Conservation (phyloP, 2,329 filamentous ascomycete genomes). For the Achaetomium macrosporum region DNA sequence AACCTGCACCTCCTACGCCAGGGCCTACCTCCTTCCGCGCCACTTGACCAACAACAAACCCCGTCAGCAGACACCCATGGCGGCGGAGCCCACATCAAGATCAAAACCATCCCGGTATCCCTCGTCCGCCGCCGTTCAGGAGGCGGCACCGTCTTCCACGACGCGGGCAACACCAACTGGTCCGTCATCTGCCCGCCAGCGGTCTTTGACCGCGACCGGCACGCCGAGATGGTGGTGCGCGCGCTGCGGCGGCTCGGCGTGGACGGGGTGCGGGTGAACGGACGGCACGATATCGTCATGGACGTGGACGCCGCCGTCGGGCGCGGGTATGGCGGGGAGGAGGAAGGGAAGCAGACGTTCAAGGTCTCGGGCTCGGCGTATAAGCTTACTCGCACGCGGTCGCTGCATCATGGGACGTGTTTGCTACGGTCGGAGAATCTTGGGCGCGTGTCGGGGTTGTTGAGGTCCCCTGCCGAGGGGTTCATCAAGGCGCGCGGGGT, state of each 20-base stretch:
- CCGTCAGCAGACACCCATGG: neutral
- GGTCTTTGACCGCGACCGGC: slow-evolving; percentile 74
- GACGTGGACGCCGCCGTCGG: slow-evolving; percentile 5
- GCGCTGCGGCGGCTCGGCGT: slow-evolving; percentile 61
- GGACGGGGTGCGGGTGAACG: slow-evolving; percentile 62
- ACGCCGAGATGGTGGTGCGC: slow-evolving; percentile 90
- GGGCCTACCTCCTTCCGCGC: slow-evolving; percentile 12
- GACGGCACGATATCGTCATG: slow-evolving; percentile 87
- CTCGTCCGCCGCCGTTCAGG: slow-evolving; percentile 82
- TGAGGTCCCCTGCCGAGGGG: slow-evolving; percentile 70
- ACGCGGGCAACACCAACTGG: slow-evolving; percentile 90
- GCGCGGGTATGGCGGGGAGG: slow-evolving; percentile 1
- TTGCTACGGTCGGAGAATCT: slow-evolving; percentile 74
- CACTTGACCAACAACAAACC: slow-evolving; percentile 9
- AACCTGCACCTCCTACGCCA: slow-evolving; percentile 58
- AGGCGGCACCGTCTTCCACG: slow-evolving; percentile 91
- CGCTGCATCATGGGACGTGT: slow-evolving; percentile 90
- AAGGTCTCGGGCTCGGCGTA: slow-evolving; percentile 68
- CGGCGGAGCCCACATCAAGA: neutral
- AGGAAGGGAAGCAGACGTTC: neutral
- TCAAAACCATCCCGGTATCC: slow-evolving; percentile 30
- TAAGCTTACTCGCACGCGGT: slow-evolving; percentile 75
- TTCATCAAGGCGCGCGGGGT: slow-evolving; percentile 80
- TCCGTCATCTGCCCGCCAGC: slow-evolving; percentile 77
- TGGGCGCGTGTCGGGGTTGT: slow-evolving; percentile 57